Percentiles rank a stretch among this genome's conserved stretches.
Evolutionary conservation across 371 early-diverging fungal species (phyloP).

Genomic region (Mucor sp.): DNA sequence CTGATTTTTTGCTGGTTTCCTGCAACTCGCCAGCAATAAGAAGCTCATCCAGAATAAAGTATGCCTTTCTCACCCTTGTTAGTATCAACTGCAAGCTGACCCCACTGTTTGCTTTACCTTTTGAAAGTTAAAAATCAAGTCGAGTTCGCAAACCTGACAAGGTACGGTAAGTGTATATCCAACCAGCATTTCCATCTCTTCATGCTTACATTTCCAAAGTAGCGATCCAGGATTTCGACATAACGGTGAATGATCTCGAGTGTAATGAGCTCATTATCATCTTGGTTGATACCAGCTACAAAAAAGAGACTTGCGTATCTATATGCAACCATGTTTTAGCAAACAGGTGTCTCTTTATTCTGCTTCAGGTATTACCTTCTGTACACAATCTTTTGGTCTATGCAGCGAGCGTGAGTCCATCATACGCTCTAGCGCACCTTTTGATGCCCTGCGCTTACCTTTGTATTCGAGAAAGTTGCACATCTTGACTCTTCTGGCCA

Average conservation of each 20-base stretch:
- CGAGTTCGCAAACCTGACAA: conserved; percentile 82
- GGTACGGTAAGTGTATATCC: not conserved
- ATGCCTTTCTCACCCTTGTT: conserved; percentile 53
- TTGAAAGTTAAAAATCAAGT: conserved; percentile 88
- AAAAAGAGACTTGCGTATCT: conserved; percentile 97
- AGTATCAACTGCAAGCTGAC: not conserved
- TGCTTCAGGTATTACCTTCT: conserved; percentile 40
- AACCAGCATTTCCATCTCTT: not conserved
- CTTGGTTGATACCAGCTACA: conserved; percentile 88
- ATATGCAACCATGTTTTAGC: conserved; percentile 6
- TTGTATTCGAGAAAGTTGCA: conserved; percentile 98
- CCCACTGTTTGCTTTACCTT: conserved; percentile 45
- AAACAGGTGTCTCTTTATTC: not conserved
- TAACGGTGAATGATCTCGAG: conserved; percentile 97
- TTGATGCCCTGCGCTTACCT: conserved; percentile 51
- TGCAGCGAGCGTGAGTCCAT: not conserved
- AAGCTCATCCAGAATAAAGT: conserved; percentile 85
- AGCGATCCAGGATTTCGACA: conserved; percentile 96
- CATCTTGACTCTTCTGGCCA: conserved; percentile 91
- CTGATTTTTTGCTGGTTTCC: conserved; percentile 82
- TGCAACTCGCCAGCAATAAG: conserved; percentile 84
- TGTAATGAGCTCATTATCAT: conserved; percentile 92
- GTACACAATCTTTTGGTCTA: conserved; percentile 94
- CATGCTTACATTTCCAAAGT: conserved; percentile 89
- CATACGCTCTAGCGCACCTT: too few species aligned